Base-by-base conservation (phyloP, 139 green algal species). In the Diplosphaera chodatii region DNA sequence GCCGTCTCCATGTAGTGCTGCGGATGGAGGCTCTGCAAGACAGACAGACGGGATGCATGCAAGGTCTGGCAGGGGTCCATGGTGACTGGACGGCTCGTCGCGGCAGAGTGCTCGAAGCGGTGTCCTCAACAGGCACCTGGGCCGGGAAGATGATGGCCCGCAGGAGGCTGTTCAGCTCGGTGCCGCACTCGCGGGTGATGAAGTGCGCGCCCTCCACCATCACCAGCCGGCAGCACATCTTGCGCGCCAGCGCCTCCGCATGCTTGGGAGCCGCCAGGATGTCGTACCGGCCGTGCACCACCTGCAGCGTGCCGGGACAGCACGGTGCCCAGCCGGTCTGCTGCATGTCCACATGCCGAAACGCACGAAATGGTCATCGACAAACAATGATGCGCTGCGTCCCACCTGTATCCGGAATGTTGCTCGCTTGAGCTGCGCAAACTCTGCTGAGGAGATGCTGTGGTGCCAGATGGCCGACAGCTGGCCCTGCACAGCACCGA, bases 251-350 rank as follows among this genome's bases (percentile, higher is more conserved):
- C 18, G 31, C n/a, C 62, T 84, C 75, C 0, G 76, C 84, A 67
- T 81, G 83, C 23, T 37, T 25, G 4, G 82, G 69, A 55, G 63
- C 66, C 13, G 84, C 84, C 63, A 89, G 62, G 6, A 82, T 67
- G 75, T 89, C 84, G 66, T 83, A 77, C 8, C 72, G 66, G 30
- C 82, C 84, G 68, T 89, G 84, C 1, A 89, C 72, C 18, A 89
- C 74, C 63, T 85, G 64, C 55, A 82, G 40, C 18, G 16, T 23
- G 25, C n/a, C n/a, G n/a, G n/a, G n/a, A n/a, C n/a, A n/a, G n/a
- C n/a, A n/a, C n/a, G n/a, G n/a, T n/a, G n/a, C n/a, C n/a, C n/a
- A n/a, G n/a, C n/a, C n/a, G n/a, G n/a, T n/a, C n/a, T n/a, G n/a
- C n/a, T n/a, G n/a, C n/a, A n/a, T n/a, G n/a, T n/a, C n/a, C n/a